phyloP scores from a whole-genome alignment of 495 filamentous ascomycete species.

The Tuber brumale region DNA sequence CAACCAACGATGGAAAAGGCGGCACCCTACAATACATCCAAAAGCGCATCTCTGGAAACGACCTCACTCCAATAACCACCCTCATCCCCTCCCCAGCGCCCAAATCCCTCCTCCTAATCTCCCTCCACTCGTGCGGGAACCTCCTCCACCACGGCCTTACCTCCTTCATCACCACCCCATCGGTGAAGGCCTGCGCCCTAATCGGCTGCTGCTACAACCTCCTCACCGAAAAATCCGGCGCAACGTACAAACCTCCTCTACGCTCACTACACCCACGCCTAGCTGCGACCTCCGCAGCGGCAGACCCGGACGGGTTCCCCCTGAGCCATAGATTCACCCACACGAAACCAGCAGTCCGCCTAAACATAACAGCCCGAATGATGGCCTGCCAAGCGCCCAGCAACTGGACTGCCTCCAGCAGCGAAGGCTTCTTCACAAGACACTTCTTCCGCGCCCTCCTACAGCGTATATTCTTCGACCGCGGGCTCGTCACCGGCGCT shows the following conservation, averaged over 20 bases:
- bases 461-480: conserved; percentile 82
- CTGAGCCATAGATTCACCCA: conserved; percentile 45
- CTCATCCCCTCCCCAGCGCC: conserved; percentile 25
- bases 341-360: conserved; percentile 25
- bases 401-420: conserved; percentile 79
- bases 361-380: conserved; percentile 94
- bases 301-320: conserved; percentile 85
- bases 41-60: conserved; percentile 46
- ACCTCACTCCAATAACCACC: conserved; percentile 17
- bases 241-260: conserved; percentile 69
- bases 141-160: conserved; percentile 90
- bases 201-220: conserved; percentile 98
- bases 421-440: conserved; percentile 79
- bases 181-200: conserved; percentile 80
- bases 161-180: conserved; percentile 72
- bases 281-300: conserved; percentile 52
- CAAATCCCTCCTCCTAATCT: conserved; percentile 69
- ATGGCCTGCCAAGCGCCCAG: conserved; percentile 93
- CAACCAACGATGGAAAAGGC: conserved; percentile 45
- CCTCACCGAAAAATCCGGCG: conserved; percentile 78
- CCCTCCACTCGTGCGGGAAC: conserved; percentile 94
- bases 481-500: conserved; percentile 55
- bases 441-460: conserved; percentile 90
- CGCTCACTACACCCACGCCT: conserved; percentile 61
- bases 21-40: conserved; percentile 65